Conservation (phyloP, 345 rosid species). For the Erysimum cheiranthoides region DNA sequence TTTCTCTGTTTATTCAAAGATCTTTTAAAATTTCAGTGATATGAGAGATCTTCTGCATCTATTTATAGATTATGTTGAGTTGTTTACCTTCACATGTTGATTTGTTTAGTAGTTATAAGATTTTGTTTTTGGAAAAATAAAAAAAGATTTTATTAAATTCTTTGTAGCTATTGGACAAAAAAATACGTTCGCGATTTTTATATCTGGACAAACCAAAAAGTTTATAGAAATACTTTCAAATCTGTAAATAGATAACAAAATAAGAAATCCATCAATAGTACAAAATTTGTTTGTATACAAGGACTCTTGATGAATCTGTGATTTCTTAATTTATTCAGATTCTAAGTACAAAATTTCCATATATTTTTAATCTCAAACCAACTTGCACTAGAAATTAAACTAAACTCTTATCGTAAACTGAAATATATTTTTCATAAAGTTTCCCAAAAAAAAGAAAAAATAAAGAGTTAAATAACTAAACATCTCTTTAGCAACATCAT, state of each 20-base stretch:
- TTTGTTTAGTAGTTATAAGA: neutral
- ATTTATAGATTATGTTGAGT: too few species aligned
- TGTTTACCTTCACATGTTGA: too few species aligned
- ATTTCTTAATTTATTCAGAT: neutral
- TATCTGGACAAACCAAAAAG: neutral
- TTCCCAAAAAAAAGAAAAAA: neutral
- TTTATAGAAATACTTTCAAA: neutral
- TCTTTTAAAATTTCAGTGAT: neutral
- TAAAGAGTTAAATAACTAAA: neutral
- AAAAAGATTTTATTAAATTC: too few species aligned
- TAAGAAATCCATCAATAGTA: neutral
- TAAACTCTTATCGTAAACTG: neutral
- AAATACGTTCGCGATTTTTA: neutral
- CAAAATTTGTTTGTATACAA: neutral
- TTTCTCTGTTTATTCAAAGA: too few species aligned
- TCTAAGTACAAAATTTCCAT: neutral
- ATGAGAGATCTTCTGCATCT: neutral
- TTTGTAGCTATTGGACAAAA: neutral
- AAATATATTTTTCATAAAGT: neutral
- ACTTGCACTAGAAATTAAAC: neutral
- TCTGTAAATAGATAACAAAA: neutral
- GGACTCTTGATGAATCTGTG: neutral
- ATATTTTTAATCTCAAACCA: neutral
- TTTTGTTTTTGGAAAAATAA: too few species aligned
- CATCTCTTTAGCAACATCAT: neutral